Base-by-base conservation (phyloP, 495 filamentous ascomycete genomes). In the Xylaria cubensis region DNA sequence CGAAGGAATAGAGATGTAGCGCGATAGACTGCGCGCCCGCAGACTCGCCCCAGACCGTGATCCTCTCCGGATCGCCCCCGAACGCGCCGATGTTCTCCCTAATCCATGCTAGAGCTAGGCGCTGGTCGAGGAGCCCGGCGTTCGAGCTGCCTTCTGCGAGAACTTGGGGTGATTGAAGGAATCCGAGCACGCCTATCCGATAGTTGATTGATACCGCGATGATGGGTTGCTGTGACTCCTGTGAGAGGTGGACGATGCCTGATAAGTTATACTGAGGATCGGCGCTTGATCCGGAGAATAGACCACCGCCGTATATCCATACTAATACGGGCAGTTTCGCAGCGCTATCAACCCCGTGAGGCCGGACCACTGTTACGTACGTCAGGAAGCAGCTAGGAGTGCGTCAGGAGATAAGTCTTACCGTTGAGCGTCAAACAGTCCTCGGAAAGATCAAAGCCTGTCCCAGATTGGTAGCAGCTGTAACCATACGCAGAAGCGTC, bases 261-360 rank as follows among this genome's bases (percentile, higher is more conserved):
- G 42, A 48, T 4, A 86, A 81, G 72, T 90, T 89, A 69, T 89
- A 89, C 21, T 82, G 79, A 29, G 80, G 67, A 67, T 89, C 86
- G 0, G 76, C 76, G 19, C 80, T 80, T n/a, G 82, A 81, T 15
- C 88, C 88, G 72, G 74, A 69, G 59, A 77, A 80, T 69, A 90
- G 88, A 0, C 87, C 88, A 46, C 90, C 90, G 24, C 89, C 89
- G 73, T 90, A 86, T 32, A 91, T 88, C 86, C 86, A 91, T 36
- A 90, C 85, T 9, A 81, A 78, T 42, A 86, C 84, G 9, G 85
- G 86, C 29, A 78, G 73, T 15, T 50, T 65, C 8, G 34, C 51
- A 1, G 46, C 48, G 21, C 0, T 5, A 29, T 26, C 19, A 3
- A 50, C 46, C 1, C 29, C 44, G 17, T 51, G 44, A 7, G 64